These are phyloP conservation scores for Trypanosoma lewisi DNA, from an alignment of 208 protist genomes.

Conservation along the genomic window DNA sequence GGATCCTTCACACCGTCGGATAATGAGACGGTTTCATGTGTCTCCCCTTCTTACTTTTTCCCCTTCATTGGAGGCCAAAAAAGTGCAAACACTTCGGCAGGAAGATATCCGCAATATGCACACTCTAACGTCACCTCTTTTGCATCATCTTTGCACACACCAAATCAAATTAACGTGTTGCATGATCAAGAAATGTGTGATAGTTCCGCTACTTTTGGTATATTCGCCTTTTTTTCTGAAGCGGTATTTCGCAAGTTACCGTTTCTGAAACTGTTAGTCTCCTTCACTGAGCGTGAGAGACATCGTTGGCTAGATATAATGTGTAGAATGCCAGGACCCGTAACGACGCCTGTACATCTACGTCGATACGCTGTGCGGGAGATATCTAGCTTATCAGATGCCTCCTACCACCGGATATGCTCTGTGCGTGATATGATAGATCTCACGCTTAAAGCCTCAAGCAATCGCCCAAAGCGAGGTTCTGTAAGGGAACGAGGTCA, in stretches of 20 bases:
- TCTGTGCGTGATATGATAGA: slow-evolving; percentile 10
- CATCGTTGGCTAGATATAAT: slow-evolving; percentile 12
- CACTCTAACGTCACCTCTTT: too few species aligned
- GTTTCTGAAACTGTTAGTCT: background rate
- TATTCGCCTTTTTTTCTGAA: slow-evolving; percentile 8
- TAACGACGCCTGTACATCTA: background rate
- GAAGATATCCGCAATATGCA: background rate
- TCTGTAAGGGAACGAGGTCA: background rate
- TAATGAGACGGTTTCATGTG: background rate
- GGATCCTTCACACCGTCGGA: background rate
- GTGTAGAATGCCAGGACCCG: slow-evolving; percentile 6
- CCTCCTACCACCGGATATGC: slow-evolving; percentile 3
- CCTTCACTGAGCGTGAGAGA: slow-evolving; percentile 3
- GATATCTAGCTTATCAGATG: background rate
- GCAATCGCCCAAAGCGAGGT: slow-evolving; percentile 4
- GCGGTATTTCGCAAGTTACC: background rate
- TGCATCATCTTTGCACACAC: background rate
- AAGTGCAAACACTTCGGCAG: background rate
- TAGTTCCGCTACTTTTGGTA: background rate
- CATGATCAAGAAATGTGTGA: too few species aligned
- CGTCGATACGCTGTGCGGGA: slow-evolving; percentile 10
- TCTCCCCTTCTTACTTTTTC: background rate
- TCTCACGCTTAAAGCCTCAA: slow-evolving; percentile 2
- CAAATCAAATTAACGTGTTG: background rate
- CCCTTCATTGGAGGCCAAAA: background rate